Evolutionary conservation across 129 eudicot genomes (phyloP), one percentile per base, ranked within the genome.

Genomic region (Centrapalus pauciflorus): DNA sequence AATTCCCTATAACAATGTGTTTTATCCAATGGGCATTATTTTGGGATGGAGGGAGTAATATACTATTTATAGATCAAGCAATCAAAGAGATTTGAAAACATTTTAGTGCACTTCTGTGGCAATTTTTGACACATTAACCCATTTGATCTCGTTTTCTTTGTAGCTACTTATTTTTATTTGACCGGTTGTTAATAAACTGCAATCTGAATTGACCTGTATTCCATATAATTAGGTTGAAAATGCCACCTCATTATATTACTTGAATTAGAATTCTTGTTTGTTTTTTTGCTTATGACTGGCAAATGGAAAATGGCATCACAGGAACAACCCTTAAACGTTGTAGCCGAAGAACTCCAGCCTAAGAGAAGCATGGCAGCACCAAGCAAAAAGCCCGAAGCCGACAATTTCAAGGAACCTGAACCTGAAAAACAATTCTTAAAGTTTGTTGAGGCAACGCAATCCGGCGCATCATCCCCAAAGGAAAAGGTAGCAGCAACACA

Each of bases 361-460:
- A 75, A 75, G 40, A 67, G 46, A 67, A 48, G 41, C 29, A 12
- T 17, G 62, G 52, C 61, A 17, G 12, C 55, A 48, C 74, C 74
- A 46, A 59, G 27, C 25, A 67, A n/a, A n/a, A n/a, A 25, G 4
- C 79, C 46, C 0, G 24, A 66, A 66, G 33, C 66, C 4, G 69
- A 49, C 54, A 66, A 46, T n/a, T 75, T 75, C 20, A 75, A 75
- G 34, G 74, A 67, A 34, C 79, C 79, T 17, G 45, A 57, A 56
- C 62, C 3, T 0, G 79, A 25, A 58, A 52, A 61, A 19, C 68
- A 34, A 67, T 24, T 69, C 9, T 75, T 75, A 48, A 58, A 27
- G 17, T 67, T 75, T 35, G 69, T 46, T 2, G 55, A 67, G 43
- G 23, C 61, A 26, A 64, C 64, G 64, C 27, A 40, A 27, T 68